Conservation (phyloP, 805 yeast species). For the Zygosaccharomyces rouxii region DNA sequence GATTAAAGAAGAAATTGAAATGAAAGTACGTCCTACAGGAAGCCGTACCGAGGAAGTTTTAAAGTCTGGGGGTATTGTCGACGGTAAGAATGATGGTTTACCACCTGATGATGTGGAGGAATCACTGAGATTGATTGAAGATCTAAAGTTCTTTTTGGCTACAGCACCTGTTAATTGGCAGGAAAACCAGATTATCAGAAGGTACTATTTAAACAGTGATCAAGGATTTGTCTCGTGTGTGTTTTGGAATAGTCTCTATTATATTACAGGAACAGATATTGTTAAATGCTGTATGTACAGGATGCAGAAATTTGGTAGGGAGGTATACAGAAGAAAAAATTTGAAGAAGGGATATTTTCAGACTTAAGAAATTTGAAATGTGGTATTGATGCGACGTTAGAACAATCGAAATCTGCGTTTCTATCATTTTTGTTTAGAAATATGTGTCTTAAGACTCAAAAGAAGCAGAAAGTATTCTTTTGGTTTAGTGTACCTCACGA, state of each 20-base stretch:
- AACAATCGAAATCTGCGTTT: constrained; percentile 80
- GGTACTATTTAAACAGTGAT: constrained; percentile 79
- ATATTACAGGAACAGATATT: constrained; percentile 93
- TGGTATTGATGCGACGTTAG: constrained; percentile 82
- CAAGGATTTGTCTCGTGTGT: constrained; percentile 93
- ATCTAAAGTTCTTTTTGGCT: constrained; percentile 76
- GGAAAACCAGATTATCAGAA: constrained; percentile 76
- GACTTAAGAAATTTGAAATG: constrained; percentile 83
- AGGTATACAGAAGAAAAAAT: constrained; percentile 83
- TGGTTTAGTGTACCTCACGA: constrained; percentile 98
- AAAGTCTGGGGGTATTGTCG: constrained; percentile 10
- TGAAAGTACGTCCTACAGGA: constrained; percentile 14
- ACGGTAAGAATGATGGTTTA: constrained; percentile 1
- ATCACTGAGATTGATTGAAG: constrained; percentile 62
- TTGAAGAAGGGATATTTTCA: constrained; percentile 93
- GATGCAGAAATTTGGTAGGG: constrained; percentile 85
- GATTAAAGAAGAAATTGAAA: constrained; percentile 1
- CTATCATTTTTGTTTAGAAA: constrained; percentile 79
- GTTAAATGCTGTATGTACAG: constrained; percentile 87
- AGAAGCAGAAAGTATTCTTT: constrained; percentile 93
- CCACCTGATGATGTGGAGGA: constrained; percentile 37
- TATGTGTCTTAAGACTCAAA: constrained; percentile 86
- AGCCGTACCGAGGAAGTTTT: constrained; percentile 22
- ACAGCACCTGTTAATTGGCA: constrained; percentile 97
- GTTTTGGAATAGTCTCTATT: constrained; percentile 84